These are phyloP conservation scores for Arthrobotrys sinensis DNA, from an alignment of 2,329 filamentous ascomycete genomes.

Conservation along the genomic window DNA sequence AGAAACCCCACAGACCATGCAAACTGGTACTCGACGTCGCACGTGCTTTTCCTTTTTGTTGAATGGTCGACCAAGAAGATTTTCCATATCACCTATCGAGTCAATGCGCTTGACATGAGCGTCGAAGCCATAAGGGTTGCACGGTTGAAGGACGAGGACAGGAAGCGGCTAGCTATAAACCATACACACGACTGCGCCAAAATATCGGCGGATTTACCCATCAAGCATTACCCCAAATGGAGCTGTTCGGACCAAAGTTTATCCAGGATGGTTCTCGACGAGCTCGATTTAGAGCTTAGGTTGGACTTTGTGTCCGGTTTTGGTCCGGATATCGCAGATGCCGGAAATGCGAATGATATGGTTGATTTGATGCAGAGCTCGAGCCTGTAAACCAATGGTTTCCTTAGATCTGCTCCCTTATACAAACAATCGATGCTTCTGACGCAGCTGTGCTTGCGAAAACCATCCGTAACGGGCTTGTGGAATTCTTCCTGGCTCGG, in stretches of 20 bases:
- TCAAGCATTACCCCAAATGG: constrained; percentile 56
- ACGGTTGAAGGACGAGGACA: constrained; percentile 39
- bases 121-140: constrained; percentile 11
- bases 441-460: too few species aligned
- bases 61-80: constrained; percentile 38
- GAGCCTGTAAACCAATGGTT: constrained; percentile 2
- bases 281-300: constrained; percentile 41
- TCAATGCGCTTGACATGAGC: constrained; percentile 41
- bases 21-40: constrained; percentile 44
- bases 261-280: constrained; percentile 38
- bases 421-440: not conserved
- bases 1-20: constrained; percentile 35
- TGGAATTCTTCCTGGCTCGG: too few species aligned
- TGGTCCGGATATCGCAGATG: not conserved
- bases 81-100: constrained; percentile 37
- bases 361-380: constrained; percentile 26
- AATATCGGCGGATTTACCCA: constrained; percentile 29
- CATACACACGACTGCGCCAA: constrained; percentile 42
- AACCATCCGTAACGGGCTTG: too few species aligned
- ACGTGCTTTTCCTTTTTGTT: constrained; percentile 46
- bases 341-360: constrained; percentile 10
- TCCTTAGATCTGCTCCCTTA: not conserved
- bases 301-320: constrained; percentile 28
- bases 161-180: constrained; percentile 24
- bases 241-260: constrained; percentile 30